phyloP scores from a whole-genome alignment of 1,284 basidiomycete genomes.

The Rhodotorula sp. region DNA sequence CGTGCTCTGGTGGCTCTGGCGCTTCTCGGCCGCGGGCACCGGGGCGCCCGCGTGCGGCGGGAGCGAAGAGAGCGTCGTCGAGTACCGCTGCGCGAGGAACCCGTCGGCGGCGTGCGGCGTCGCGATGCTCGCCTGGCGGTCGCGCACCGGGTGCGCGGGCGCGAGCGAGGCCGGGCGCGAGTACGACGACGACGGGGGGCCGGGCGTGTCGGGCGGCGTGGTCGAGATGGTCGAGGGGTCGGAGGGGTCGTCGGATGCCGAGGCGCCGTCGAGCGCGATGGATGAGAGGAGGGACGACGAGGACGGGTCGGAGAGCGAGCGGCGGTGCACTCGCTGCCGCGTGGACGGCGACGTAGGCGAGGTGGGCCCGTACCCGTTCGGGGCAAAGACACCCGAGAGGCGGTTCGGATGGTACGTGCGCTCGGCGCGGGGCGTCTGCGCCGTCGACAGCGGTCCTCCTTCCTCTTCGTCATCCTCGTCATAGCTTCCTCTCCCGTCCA shows the following conservation, averaged over 20 bases:
- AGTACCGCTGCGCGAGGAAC: slow-evolving; percentile 15
- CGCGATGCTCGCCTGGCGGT: slow-evolving; percentile 2
- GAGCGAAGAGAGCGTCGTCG: slow-evolving; percentile 8
- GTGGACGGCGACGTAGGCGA: too few species aligned
- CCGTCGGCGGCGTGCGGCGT: slow-evolving; percentile 17
- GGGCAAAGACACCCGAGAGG: background rate
- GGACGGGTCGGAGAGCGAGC: background rate
- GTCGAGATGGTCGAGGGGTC: background rate
- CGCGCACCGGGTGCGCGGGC: background rate
- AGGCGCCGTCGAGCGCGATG: background rate
- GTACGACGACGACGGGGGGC: background rate
- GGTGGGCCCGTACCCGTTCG: background rate
- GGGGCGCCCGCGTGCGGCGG: too few species aligned
- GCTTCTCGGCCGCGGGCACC: background rate
- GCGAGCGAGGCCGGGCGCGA: background rate
- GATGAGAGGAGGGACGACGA: background rate
- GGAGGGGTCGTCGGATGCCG: background rate
- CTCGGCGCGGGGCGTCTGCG: background rate
- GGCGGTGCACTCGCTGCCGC: background rate
- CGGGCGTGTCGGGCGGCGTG: background rate
- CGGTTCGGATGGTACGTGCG: background rate
- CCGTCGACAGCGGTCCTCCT: background rate
- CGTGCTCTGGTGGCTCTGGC: background rate
- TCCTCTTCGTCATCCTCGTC: background rate
- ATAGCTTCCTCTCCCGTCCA: background rate